Base-by-base conservation (phyloP, 73 alveolate genomes). In the Paramecium tetraurelia region DNA sequence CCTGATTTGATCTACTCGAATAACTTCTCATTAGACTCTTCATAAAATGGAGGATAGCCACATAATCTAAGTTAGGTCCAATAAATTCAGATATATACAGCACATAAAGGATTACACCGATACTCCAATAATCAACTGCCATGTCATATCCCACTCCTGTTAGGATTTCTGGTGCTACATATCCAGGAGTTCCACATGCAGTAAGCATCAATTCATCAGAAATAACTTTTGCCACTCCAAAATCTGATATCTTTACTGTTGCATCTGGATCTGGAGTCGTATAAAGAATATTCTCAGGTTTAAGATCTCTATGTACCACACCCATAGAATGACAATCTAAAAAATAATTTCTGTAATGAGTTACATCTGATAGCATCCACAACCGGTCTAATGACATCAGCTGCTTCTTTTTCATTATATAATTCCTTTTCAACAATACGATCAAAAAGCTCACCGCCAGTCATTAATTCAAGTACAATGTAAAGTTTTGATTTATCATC, bases 181-280 rank as follows among this genome's bases (percentile, higher is more conserved):
- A 98, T 5, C 99, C 97, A 21, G 99, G 99, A 5, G 99, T 98
- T 10, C 99, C 99, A 89, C 99, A 98, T 22, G 99, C 99, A 6
- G 99, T 98, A 27, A 97, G 95, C 95, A 98, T 97, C 70, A 97
- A 94, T 80, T 98, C 99, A 57, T 96, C 98, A 3, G 96, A 93
- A 21, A 97, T 71, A 93, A 98, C 98, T 92, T 98, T 96, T 77
- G 99, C 99, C 29, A 98, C 95, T 40, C 99, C 99, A 89, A 98
- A 98, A 93, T 98, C 99, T 18, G 99, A 93, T 48, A 98, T 97
- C 94, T 98, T 98, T 38, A 98, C 86, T 41, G 98, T 95, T 14
- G 99, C 96, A 77, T 89, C 96, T 41, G 92, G 96, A 85, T 98
- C 99, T 27, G 96, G 95, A n/a, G 99, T 89, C 40, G 93, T 95